Evolutionary conservation across 2,329 filamentous ascomycete species (phyloP), one percentile per base, ranked within the genome.

Genomic region (Fusarium goolgardi): DNA sequence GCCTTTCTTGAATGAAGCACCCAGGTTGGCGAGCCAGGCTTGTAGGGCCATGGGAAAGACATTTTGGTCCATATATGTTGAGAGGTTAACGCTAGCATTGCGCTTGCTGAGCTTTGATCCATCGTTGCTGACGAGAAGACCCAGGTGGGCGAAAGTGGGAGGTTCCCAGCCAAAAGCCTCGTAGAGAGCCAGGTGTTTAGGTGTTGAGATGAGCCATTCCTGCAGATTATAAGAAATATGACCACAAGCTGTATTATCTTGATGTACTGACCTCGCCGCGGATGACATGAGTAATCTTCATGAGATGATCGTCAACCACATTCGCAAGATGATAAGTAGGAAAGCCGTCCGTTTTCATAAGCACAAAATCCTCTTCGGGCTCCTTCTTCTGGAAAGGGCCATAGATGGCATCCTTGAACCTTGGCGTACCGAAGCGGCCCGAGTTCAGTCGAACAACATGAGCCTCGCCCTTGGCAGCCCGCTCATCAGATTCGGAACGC

Each of bases 251-350:
- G 11, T 3, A 13, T 18, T 37, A 59, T 56, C 51, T 34, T 50
- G 27, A 4, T 61, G 43, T 21, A 41, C 85, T 73, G 79, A 91
- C 90, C 27, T 91, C 90, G 54, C 95, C 96, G 41, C 96, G 90
- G 60, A 99, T 92, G 16, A 99, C 96, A 78, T 98, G 95, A 0
- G 94, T 97, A 70, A 99, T 96, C 62, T 92, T 82, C 96, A 99
- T 99, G 63, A 91, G 83, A 77, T 97, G 93, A 75, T 99, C 96
- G 75, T 99, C 96, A 6, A 99, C 90, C 11, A 99, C 95, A 75
- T 98, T 99, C 6, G 96, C 96, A 64, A 99, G 90, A 78, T 99
- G 96, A 75, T 99, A 99, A 0, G 96, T 99, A 0, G 96, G 96
- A 68, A 91, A 91, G 0, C 94, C 94, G 76, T 99, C 96, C 1